Evolutionary conservation across 371 early-diverging fungal genomes (phyloP).

Genomic region (Coemansia sp.): DNA sequence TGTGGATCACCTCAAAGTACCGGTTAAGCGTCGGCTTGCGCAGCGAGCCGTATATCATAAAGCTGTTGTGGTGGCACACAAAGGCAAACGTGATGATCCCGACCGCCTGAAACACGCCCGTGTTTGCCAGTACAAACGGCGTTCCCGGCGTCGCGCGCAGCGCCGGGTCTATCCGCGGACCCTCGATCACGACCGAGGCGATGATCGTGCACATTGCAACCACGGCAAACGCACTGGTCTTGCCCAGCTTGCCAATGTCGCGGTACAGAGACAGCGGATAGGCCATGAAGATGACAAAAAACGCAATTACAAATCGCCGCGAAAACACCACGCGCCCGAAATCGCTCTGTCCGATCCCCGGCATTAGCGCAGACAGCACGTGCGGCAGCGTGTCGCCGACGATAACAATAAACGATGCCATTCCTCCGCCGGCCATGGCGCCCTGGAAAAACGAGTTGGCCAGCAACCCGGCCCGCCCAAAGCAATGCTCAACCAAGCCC

Average conservation of each 20-base stretch:
- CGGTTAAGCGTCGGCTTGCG: constrained; percentile 72
- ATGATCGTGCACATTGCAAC: constrained; percentile 73
- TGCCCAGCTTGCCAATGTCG: constrained; percentile 78
- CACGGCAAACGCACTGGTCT: constrained; percentile 75
- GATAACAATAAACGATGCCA: constrained; percentile 79
- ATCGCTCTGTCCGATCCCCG: constrained; percentile 54
- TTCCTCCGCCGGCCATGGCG: constrained; percentile 80
- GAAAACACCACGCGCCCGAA: constrained; percentile 34
- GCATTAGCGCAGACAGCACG: constrained; percentile 66
- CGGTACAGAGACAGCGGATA: constrained; percentile 76
- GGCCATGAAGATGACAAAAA: constrained; percentile 67
- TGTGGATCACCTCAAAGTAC: constrained; percentile 70
- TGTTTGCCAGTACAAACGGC: constrained; percentile 50
- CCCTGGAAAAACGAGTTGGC: constrained; percentile 76
- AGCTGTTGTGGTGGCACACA: constrained; percentile 84
- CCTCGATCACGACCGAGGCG: constrained; percentile 68
- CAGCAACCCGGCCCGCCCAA: constrained; percentile 69
- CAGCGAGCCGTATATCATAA: constrained; percentile 75
- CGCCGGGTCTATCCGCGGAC: constrained; percentile 58
- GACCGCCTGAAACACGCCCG: constrained; percentile 69
- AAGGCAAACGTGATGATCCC: constrained; percentile 85
- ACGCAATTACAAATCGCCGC: constrained; percentile 58
- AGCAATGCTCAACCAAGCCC: constrained; percentile 70
- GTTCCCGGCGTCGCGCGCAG: constrained; percentile 57
- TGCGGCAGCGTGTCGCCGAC: constrained; percentile 79